A percentile compares a stretch with the other conserved stretches of the same genome.
Conservation (phyloP, 345 rosid species). For the Eucalyptus decipiens region DNA sequence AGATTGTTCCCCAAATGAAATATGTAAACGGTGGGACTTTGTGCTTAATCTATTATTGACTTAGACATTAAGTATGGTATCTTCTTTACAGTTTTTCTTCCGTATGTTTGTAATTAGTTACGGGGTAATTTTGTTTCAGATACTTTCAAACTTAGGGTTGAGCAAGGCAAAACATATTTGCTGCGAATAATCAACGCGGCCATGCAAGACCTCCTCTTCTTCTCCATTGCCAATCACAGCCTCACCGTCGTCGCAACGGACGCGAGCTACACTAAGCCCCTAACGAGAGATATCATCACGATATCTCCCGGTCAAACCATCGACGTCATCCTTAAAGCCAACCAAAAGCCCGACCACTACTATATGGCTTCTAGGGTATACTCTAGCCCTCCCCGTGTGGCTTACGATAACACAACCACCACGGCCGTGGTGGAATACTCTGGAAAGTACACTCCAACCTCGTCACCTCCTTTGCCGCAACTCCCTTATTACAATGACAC, state of each 20-base stretch:
- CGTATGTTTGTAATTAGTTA: not conserved
- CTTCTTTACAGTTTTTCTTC: not conserved
- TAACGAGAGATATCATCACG: not conserved
- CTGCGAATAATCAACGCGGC: conserved; percentile 15
- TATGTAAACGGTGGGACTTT: not conserved
- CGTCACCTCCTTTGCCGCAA: not conserved
- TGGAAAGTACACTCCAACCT: not conserved
- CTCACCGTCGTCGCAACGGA: conserved; percentile 15
- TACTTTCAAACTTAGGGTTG: conserved; percentile 2
- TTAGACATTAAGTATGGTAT: not conserved
- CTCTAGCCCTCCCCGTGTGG: not conserved
- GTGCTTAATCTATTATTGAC: not conserved
- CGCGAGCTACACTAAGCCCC: conserved; percentile 15
- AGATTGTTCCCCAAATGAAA: not conserved
- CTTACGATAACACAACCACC: not conserved
- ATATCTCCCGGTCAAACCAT: conserved; percentile 24
- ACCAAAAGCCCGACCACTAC: conserved; percentile 1
- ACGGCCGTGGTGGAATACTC: conserved; percentile 1
- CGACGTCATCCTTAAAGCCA: conserved; percentile 9
- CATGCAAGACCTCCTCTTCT: conserved; percentile 20
- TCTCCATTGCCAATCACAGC: conserved; percentile 13
- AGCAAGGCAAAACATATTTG: conserved; percentile 13
- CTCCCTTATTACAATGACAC: conserved; percentile 12
- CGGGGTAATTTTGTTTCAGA: not conserved
- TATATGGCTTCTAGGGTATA: conserved; percentile 4